Percentiles rank a stretch among this genome's conserved stretches.
These are phyloP conservation scores for Piloderma croceum DNA, from an alignment of 768 basidiomycete genomes.

Conservation along the genomic window DNA sequence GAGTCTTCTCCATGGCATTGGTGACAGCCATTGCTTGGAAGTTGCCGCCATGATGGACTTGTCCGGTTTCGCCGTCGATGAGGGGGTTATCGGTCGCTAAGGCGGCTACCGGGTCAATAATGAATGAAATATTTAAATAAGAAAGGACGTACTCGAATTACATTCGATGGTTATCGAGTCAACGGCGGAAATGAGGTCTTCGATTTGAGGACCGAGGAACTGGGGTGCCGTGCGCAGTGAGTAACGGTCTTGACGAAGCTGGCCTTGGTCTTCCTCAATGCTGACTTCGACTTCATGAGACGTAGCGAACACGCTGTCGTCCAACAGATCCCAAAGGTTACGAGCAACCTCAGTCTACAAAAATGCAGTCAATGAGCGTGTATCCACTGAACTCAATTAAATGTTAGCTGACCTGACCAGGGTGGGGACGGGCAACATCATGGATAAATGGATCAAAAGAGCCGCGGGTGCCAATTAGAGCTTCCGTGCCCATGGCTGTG, in stretches of 20 bases:
- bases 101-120: slow-evolving; percentile 4
- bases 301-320: slow-evolving; percentile 55
- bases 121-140: background rate
- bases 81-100: slow-evolving; percentile 83
- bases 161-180: slow-evolving; percentile 61
- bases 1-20: slow-evolving; percentile 30
- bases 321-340: slow-evolving; percentile 55
- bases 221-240: slow-evolving; percentile 67
- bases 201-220: slow-evolving; percentile 75
- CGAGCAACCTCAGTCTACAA: slow-evolving; percentile 56
- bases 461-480: slow-evolving; percentile 58
- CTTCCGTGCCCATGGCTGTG: slow-evolving; percentile 79
- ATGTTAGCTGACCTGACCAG: slow-evolving; percentile 51
- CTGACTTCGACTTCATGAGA: slow-evolving; percentile 58
- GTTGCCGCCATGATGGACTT: slow-evolving; percentile 62
- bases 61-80: slow-evolving; percentile 59
- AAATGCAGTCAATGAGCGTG: background rate
- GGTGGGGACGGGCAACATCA: slow-evolving; percentile 66
- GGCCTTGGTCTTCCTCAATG: slow-evolving; percentile 61
- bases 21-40: slow-evolving; percentile 73
- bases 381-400: background rate
- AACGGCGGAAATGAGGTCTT: slow-evolving; percentile 63
- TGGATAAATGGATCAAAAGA: slow-evolving; percentile 72
- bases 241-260: slow-evolving; percentile 70
- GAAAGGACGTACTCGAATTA: slow-evolving; percentile 59